A percentile compares a stretch with the other conserved stretches of the same genome.
phyloP scores from a whole-genome alignment of 2,329 filamentous ascomycete genomes.

The Sporothrix euskadiensis region DNA sequence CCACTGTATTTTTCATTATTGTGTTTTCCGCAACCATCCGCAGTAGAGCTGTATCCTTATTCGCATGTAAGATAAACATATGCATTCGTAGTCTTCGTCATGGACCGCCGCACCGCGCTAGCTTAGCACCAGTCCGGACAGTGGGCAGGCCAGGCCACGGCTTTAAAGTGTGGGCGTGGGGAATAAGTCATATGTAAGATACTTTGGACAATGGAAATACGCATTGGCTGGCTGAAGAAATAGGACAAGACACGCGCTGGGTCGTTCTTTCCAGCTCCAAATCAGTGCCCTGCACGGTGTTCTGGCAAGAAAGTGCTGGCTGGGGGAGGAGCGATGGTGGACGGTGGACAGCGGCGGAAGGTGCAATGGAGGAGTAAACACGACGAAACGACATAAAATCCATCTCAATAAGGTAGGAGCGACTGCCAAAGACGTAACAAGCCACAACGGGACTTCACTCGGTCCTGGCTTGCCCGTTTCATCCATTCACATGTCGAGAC shows the following conservation, averaged over 20 bases:
- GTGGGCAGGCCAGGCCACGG: not conserved
- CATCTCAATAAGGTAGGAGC: not conserved
- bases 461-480: not conserved
- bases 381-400: not conserved
- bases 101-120: slow-evolving; percentile 7
- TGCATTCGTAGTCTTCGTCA: not conserved
- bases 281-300: not conserved
- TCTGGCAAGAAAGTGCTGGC: not conserved
- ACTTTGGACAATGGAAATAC: no score
- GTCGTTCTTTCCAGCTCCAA: not conserved
- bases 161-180: not conserved
- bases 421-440: not conserved
- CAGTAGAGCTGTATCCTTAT: not conserved
- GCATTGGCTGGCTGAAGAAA: no score
- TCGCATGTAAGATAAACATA: no score
- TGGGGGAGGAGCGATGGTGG: slow-evolving; percentile 9
- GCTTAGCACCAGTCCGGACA: slow-evolving; percentile 2
- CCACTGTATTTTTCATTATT: not conserved
- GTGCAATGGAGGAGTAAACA: not conserved
- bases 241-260: not conserved
- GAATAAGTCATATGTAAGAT: not conserved
- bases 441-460: not conserved
- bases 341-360: not conserved
- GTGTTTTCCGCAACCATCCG: no score
- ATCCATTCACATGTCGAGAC: not conserved